These are phyloP conservation scores for Nephelium lappaceum DNA, from an alignment of 345 rosid species.

Conservation along the genomic window DNA sequence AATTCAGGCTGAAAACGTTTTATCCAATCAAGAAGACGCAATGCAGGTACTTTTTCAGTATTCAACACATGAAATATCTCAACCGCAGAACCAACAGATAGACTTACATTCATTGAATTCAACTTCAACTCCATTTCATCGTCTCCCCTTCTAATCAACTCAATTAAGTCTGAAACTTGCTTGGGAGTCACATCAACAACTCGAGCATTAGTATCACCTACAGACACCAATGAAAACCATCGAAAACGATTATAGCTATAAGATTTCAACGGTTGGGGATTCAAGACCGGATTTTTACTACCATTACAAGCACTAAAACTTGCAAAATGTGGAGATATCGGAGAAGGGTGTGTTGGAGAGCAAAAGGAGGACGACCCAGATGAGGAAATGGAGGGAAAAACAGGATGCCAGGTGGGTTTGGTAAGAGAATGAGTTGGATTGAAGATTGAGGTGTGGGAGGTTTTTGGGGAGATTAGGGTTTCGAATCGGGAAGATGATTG, in stretches of 20 bases:
- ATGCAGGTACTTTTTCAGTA: conserved; percentile 37
- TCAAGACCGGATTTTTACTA: neutral
- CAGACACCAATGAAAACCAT: conserved; percentile 4
- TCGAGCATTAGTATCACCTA: neutral
- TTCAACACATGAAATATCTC: conserved; percentile 37
- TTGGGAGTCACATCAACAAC: neutral
- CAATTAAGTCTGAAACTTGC: conserved; percentile 28
- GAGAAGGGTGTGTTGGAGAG: neutral
- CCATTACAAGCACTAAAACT: neutral
- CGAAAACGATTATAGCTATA: neutral
- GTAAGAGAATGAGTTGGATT: neutral
- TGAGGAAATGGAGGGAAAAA: conserved; percentile 2
- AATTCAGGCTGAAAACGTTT: conserved; percentile 29
- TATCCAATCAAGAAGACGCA: conserved; percentile 49
- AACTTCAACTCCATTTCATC: conserved; percentile 40
- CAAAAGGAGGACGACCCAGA: neutral
- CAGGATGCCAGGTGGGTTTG: conserved; percentile 3
- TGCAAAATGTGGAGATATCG: neutral
- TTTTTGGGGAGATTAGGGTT: conserved; percentile 1
- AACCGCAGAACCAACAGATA: conserved; percentile 29
- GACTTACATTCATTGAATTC: conserved; percentile 30
- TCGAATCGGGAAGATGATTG: conserved; percentile 7
- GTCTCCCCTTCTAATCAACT: conserved; percentile 29
- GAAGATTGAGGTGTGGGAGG: neutral
- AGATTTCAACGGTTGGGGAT: neutral